A percentile compares a stretch with the other conserved stretches of the same genome.
Evolutionary conservation across 805 yeast species (phyloP).

Genomic region (Metschnikowia proteae): DNA sequence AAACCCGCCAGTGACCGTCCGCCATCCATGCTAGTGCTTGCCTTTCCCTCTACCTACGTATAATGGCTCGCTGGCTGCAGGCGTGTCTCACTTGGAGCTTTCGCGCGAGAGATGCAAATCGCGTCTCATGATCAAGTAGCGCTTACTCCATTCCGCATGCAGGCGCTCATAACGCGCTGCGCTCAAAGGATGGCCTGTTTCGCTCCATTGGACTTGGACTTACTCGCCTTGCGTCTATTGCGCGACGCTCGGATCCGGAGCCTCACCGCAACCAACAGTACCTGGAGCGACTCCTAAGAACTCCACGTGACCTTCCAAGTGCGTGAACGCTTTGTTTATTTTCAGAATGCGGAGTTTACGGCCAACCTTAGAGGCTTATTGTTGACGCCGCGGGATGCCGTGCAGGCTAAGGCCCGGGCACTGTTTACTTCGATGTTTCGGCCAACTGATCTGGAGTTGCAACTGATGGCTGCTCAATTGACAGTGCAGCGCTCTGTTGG

Average conservation of each 20-base stretch:
- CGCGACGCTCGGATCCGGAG: background rate
- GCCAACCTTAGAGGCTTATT: too few relatives aligned
- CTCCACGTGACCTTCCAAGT: too few relatives aligned
- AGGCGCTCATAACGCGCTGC: slow-evolving; percentile 3
- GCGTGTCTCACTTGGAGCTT: background rate
- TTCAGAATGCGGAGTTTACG: too few relatives aligned
- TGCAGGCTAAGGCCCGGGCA: too few relatives aligned
- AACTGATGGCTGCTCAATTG: too few relatives aligned
- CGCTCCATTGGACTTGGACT: slow-evolving; percentile 1
- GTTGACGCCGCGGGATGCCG: too few relatives aligned
- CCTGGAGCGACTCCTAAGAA: too few relatives aligned
- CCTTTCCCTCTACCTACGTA: background rate
- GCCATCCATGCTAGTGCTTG: background rate
- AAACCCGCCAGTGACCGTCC: too few relatives aligned
- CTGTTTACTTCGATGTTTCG: too few relatives aligned
- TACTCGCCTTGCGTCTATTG: background rate
- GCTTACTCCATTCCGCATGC: background rate
- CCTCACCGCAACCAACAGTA: background rate
- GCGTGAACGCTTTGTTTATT: too few relatives aligned
- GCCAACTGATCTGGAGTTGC: too few relatives aligned
- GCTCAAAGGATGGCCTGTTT: background rate
- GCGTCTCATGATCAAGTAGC: slow-evolving; percentile 1
- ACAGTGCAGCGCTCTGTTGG: too few relatives aligned
- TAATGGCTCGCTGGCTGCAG: background rate
- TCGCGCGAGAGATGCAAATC: slow-evolving; percentile 5